Conservation (phyloP, 2,329 filamentous ascomycete species). For the Aspergillus carbonarius region DNA sequence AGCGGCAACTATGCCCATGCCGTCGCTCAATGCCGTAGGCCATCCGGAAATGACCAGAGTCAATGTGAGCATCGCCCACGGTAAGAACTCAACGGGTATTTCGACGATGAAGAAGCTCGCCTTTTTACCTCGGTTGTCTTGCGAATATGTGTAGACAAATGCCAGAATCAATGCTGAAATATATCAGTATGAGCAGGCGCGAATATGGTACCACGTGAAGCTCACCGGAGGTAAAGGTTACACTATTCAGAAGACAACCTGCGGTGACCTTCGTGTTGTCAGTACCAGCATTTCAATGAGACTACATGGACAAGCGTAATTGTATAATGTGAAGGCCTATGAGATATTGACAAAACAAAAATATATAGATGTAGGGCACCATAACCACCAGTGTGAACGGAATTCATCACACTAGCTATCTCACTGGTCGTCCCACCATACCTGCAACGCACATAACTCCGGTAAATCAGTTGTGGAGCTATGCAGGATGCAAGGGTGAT, state of each 20-base stretch:
- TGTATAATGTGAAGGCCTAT: slow-evolving; percentile 14
- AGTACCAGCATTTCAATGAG: slow-evolving; percentile 21
- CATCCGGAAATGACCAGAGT: slow-evolving; percentile 68
- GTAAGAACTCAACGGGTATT: slow-evolving; percentile 78
- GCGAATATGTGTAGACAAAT: slow-evolving; percentile 77
- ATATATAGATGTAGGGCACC: slow-evolving; percentile 61
- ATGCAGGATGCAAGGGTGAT: slow-evolving; percentile 66
- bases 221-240: slow-evolving; percentile 42
- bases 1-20: slow-evolving; percentile 79
- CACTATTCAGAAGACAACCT: slow-evolving; percentile 35
- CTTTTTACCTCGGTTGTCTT: slow-evolving; percentile 77
- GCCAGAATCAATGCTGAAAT: slow-evolving; percentile 70
- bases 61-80: slow-evolving; percentile 74
- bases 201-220: slow-evolving; percentile 3
- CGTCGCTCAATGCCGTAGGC: slow-evolving; percentile 59
- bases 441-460: slow-evolving; percentile 66
- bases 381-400: slow-evolving; percentile 62
- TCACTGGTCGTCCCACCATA: slow-evolving; percentile 74
- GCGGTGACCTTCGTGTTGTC: slow-evolving; percentile 43
- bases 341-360: slow-evolving; percentile 18
- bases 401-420: slow-evolving; percentile 57
- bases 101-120: slow-evolving; percentile 78
- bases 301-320: slow-evolving; percentile 18
- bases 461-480: slow-evolving; percentile 60
- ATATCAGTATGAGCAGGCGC: slow-evolving; percentile 41